Base-by-base conservation (phyloP, 169 alveolate species). In the Eimeria sp. region DNA sequence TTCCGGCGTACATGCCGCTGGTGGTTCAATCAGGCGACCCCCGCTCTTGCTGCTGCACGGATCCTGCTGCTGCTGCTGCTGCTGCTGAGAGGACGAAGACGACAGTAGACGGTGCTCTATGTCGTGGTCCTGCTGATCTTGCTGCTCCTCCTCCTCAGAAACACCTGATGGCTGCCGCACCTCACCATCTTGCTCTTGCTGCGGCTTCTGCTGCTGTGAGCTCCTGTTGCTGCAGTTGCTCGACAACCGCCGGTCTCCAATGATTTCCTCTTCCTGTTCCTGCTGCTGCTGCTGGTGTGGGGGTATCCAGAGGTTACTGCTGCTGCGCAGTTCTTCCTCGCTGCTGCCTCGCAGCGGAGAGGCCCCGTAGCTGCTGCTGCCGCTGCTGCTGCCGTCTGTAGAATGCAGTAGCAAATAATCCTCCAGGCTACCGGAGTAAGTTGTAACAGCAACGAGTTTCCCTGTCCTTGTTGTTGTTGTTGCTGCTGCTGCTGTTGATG, bases 281-380 rank as follows among this genome's bases (percentile, higher is more conserved):
- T 75, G n/a, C 84, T n/a, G 65, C 67, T 78, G 89, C 70, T 73
- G 84, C 84, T n/a, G 84, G 54, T 73, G 84, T n/a, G 30, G 40
- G 51, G 47, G 57, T 25, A 27, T 40, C 84, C 84, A 73, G 2
- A 25, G 89, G 89, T 18, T 78, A 70, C 89, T 78, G 89, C 25
- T 78, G 89, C 89, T 30, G 25, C 67, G 16, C 7, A 78, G 34
- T 16, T 78, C 89, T 30, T 78, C 89, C 47, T 78, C 89, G 34
- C 89, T 78, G 89, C 89, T 78, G 61, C 89, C 89, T 49, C 89
- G 40, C 3, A 78, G 63, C 14, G 89, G 89, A 4, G 89, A 78
- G 51, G 89, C 61, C 30, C 27, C 47, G 58, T 30, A 30, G 61
- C 16, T 54, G 61, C 61, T 78, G 65, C 89, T 49, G 89, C 89